Conservation (phyloP, 2,329 filamentous ascomycete genomes). For the Xylariales sp. region DNA sequence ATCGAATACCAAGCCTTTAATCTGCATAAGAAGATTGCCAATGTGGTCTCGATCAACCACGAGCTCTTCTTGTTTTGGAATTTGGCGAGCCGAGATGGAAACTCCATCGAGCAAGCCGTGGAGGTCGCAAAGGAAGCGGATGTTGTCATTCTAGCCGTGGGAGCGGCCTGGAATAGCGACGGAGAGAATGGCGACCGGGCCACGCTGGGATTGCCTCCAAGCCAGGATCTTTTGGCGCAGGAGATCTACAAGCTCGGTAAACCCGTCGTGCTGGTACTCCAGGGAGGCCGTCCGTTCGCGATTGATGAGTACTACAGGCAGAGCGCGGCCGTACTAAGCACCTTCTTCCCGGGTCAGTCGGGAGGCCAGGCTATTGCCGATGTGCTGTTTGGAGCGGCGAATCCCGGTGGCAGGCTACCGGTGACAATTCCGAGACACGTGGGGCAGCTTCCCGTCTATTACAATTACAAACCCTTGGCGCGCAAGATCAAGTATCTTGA, state of each 20-base stretch:
- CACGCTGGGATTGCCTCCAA: slow-evolving; percentile 28
- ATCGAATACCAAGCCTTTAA: slow-evolving; percentile 39
- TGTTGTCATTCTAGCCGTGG: slow-evolving; percentile 32
- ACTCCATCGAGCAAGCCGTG: slow-evolving; percentile 26
- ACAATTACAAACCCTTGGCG: slow-evolving; percentile 27
- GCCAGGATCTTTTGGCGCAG: slow-evolving; percentile 30
- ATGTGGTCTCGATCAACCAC: slow-evolving; percentile 34
- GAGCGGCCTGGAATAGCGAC: slow-evolving; percentile 40
- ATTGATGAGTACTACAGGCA: slow-evolving; percentile 34
- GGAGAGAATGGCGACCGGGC: slow-evolving; percentile 36
- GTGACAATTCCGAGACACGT: slow-evolving; percentile 28
- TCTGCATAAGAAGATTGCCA: slow-evolving; percentile 31
- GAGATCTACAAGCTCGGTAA: slow-evolving; percentile 32
- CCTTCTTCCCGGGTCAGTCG: slow-evolving; percentile 30
- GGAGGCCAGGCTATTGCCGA: slow-evolving; percentile 30
- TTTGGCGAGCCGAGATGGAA: slow-evolving; percentile 30
- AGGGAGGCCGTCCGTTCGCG: slow-evolving; percentile 36
- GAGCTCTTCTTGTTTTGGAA: slow-evolving; percentile 41
- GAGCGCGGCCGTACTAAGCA: slow-evolving; percentile 32
- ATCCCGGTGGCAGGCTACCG: slow-evolving; percentile 28
- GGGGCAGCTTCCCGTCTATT: slow-evolving; percentile 30
- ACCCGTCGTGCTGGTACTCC: slow-evolving; percentile 34
- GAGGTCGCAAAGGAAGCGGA: slow-evolving; percentile 29
- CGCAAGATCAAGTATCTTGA: slow-evolving; percentile 25
- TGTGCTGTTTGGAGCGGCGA: slow-evolving; percentile 25